Base-by-base conservation (phyloP, 164 flowering plant species). In the Vitis rotundifolia region DNA sequence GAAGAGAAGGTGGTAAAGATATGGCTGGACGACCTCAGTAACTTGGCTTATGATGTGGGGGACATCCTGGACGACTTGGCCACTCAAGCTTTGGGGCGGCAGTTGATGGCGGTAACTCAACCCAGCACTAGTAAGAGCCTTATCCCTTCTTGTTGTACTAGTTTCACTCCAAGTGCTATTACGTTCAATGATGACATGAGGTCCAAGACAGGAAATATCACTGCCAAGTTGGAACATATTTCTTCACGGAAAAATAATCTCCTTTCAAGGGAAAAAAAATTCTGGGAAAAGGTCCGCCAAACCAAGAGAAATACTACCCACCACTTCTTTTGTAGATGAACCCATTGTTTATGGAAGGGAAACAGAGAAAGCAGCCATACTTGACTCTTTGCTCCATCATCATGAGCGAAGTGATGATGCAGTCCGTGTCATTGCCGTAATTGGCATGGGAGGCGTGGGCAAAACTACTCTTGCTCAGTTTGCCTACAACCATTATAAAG, bases 361-460 rank as follows among this genome's bases (percentile, higher is more conserved):
- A 7, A 16, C 8, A 1, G 68, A 57, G 11, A 49, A 51, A 18
- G 47, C 61, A n/a, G 22, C 3, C 1, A 16, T 69, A 5, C 1
- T 69, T 8, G 31, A 52, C 15, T 51, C 56, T 11, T 49, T 68
- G 49, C 4, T 29, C 37, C 3, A 10, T 26, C 3, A 56, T 3
- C 31, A n/a, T 63, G 68, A 63, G n/a, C 3, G 14, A 12, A 29
- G 15, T 70, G 61, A 22, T 5, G 28, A 22, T 57, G 60, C 9
- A 1, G 49, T 62, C 14, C 15, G 16, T 5, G 53, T 63, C 3
- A 55, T 70, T 63, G 47, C 73, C 44, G 18, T 70, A 5, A 37
- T 55, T 0, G 73, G 73, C 14, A 62, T 70, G 67, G 73, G 67
- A 12, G 73, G 73, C 10, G 47, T 63, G 8, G 73, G 73, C 2